Evolutionary conservation across 2,329 filamentous ascomycete genomes (phyloP), one percentile per base, ranked within the genome.

Genomic region (Colletotrichum tofieldiae): DNA sequence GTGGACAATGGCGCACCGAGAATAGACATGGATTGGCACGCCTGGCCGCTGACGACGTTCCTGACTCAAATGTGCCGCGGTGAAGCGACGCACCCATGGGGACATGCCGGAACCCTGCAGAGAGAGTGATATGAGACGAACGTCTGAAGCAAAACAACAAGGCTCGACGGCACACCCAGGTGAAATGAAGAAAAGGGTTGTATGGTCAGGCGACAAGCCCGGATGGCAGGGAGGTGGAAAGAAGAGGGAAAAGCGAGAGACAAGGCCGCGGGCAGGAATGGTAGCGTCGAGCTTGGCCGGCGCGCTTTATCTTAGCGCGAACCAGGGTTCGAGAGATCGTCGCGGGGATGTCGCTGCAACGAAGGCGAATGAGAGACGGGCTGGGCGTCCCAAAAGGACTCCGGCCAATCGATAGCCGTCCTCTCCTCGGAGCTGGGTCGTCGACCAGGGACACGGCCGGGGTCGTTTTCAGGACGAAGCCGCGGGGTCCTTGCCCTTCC

Each of bases 241-340:
- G 23, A 71, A 35, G 43, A 41, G 55, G 35, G 35, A 56, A 41
- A 61, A 39, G 8, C 9, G 37, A 65, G n/a, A 45, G 64, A 54
- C 54, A 35, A 66, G 37, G 35, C 47, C 41, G 55, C 45, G 43
- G 59, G 37, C 52, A 37, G 47, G 41, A 52, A 52, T 58, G 45
- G 26, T 65, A 45, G 41, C 26, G 63, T 56, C 52, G 49, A 54
- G 56, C 60, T 64, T 58, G 45, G n/a, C 43, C 54, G 59, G 51
- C 54, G 26, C 11, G 18, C 51, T 61, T 39, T 73, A 52, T 71
- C 67, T 73, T 73, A 71, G 67, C 61, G 65, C 52, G 60, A 73
- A 66, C 72, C 60, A 55, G 72, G 72, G 65, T 54, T 59, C 51
- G 32, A 56, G 26, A 58, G 72, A 74, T 74, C 69, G 61, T 58